Conservation (phyloP, 257 asterid species). For the Nicotiana tabacum region DNA sequence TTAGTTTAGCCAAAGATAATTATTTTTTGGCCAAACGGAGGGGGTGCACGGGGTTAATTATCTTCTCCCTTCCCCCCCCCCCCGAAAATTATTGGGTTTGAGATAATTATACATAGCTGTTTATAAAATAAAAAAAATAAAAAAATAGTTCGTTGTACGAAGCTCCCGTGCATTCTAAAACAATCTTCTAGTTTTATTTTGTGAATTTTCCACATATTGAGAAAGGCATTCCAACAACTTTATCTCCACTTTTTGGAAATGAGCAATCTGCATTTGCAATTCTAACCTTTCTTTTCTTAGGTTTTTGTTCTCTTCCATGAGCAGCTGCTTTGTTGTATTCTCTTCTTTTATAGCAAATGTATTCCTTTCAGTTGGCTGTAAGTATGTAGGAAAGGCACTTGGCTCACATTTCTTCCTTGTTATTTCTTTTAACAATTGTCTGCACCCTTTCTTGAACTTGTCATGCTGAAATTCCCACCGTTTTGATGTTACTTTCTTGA, state of each 20-base stretch:
- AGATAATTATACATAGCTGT: not conserved
- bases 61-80: not conserved
- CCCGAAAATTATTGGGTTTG: not conserved
- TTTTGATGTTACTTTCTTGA: slow-evolving; percentile 54
- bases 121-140: no score
- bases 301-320: slow-evolving; percentile 49
- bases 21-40: no score
- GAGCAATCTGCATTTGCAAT: slow-evolving; percentile 47
- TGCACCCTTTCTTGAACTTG: slow-evolving; percentile 43
- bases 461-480: slow-evolving; percentile 66
- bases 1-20: no score
- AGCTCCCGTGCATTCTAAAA: accelerated
- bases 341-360: not conserved
- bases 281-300: slow-evolving; percentile 37
- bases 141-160: not conserved
- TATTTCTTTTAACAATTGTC: slow-evolving; percentile 41
- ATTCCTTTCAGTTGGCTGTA: slow-evolving; percentile 27
- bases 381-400: slow-evolving; percentile 43
- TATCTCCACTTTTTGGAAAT: slow-evolving; percentile 36
- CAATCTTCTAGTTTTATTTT: slow-evolving; percentile 17
- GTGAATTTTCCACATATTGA: slow-evolving; percentile 12
- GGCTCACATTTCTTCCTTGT: slow-evolving; percentile 48
- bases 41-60: not conserved
- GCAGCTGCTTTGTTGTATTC: not conserved
- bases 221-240: slow-evolving; percentile 32